Base-by-base conservation (phyloP, 2,329 filamentous ascomycete genomes). In the Huntiella omanensis region DNA sequence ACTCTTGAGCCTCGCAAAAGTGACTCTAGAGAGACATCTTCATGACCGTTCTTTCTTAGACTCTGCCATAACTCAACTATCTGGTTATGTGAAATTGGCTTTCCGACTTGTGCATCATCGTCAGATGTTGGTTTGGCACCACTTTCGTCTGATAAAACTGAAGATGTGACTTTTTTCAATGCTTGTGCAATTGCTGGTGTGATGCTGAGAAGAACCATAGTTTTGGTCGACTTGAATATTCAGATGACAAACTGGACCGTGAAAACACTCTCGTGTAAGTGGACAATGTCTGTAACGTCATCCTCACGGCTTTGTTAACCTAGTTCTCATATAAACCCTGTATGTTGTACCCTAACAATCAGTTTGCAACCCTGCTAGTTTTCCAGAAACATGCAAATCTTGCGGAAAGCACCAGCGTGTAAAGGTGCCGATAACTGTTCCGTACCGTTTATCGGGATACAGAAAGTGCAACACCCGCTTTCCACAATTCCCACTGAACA, bases 151-250 rank as follows among this genome's bases (percentile, higher is more conserved):
- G 17, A 11, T 13, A 28, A 11, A 13, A 11, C 28, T 3, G 11
- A 11, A 16, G 40, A 16, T 33, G 8, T 5, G 22, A 6, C 40
- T 33, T 16, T 49, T 12, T 64, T 54, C 8, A 87, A 56, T 0
- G 71, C 79, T 58, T 75, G 73, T 62, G 79, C 73, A 28, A 83
- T 74, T 53, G 72, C 65, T 54, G 71, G 59, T 3, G 81, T 87
- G 68, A 85, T 80, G n/a, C 77, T 83, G 37, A 91, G 73, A 38
- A 82, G 67, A 13, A 87, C 81, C 83, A 88, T 88, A 37, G 19
- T 35, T 19, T n/a, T 13, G 11, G 6, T 10, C 34, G 40, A n/a
- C 7, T 33, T 34, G 8, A 13, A 17, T 43, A n/a, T 33, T 33
- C 28, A 43, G 7, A 15, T 40, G 7, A 34, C n/a, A 12, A 33